Evolutionary conservation across 1,139 yeast genomes (phyloP).

Genomic region (Suhomyces choctaworum): DNA sequence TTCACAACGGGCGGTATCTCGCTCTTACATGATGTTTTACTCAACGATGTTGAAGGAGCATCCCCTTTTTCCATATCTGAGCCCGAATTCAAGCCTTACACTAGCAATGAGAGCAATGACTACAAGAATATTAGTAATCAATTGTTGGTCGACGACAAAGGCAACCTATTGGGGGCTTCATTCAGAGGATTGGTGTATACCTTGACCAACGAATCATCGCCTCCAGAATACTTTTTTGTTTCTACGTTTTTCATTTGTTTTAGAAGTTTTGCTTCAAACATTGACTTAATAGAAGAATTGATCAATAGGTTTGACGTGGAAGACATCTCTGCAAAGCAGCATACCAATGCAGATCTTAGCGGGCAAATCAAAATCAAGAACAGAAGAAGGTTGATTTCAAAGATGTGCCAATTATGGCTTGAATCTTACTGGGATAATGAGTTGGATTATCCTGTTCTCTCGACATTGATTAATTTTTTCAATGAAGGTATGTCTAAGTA

Average conservation of each 20-base stretch:
- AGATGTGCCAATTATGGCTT: constrained; percentile 77
- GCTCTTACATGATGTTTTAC: constrained; percentile 48
- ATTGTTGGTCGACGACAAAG: constrained; percentile 47
- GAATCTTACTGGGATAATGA: constrained; percentile 82
- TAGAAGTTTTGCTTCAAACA: constrained; percentile 69
- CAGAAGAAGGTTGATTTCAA: constrained; percentile 66
- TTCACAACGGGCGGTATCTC: constrained; percentile 62
- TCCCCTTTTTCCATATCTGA: constrained; percentile 45
- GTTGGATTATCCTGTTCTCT: constrained; percentile 58
- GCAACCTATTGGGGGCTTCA: constrained; percentile 72
- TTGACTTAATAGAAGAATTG: constrained; percentile 68
- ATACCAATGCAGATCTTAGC: constrained; percentile 38
- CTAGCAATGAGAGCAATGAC: constrained; percentile 18
- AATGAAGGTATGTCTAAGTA: constrained; percentile 63
- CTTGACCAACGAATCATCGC: constrained; percentile 69
- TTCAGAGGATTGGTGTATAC: constrained; percentile 71
- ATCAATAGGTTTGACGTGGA: constrained; percentile 63
- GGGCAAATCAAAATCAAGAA: constrained; percentile 56
- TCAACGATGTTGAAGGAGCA: constrained; percentile 38
- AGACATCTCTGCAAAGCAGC: constrained; percentile 30
- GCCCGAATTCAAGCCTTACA: constrained; percentile 40
- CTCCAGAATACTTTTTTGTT: constrained; percentile 68
- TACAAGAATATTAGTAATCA: constrained; percentile 37
- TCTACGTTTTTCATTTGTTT: constrained; percentile 82
- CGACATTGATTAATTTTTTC: constrained; percentile 73